Conservation (phyloP, 768 basidiomycete species). For the Suillus discolor region DNA sequence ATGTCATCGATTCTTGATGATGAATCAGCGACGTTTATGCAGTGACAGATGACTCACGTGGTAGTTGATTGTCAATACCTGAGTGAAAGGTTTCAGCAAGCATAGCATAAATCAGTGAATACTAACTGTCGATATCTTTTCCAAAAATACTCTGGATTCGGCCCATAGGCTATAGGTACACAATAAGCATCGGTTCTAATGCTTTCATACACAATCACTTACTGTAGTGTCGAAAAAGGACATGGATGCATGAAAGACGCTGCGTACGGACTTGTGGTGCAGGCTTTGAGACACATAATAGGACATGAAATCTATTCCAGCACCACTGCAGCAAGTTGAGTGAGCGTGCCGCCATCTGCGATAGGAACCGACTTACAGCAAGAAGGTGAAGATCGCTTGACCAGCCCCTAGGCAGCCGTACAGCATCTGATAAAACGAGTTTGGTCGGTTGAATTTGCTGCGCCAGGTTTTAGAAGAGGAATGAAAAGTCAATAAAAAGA, state of each 20-base stretch:
- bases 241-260: constrained; percentile 73
- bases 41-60: constrained; percentile 39
- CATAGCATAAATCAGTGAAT: neutral
- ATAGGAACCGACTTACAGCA: constrained; percentile 42
- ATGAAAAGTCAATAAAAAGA: neutral
- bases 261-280: constrained; percentile 55
- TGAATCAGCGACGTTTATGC: neutral
- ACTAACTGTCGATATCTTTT: constrained; percentile 64
- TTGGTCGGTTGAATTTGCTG: constrained; percentile 49
- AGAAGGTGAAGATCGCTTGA: constrained; percentile 60
- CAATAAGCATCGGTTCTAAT: neutral
- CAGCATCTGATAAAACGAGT: constrained; percentile 64
- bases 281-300: constrained; percentile 63
- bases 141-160: constrained; percentile 65
- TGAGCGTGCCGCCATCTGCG: neutral
- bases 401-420: constrained; percentile 64
- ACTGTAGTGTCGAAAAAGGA: constrained; percentile 76
- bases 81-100: neutral
- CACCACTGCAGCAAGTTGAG: constrained; percentile 39
- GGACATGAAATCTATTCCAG: constrained; percentile 56
- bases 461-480: neutral
- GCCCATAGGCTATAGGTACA: constrained; percentile 49
- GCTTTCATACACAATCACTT: constrained; percentile 9
- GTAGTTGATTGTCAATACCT: constrained; percentile 54
- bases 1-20: constrained; percentile 52